phyloP scores from a whole-genome alignment of 83 land plant genomes.

The Isoetes engelmannii region DNA sequence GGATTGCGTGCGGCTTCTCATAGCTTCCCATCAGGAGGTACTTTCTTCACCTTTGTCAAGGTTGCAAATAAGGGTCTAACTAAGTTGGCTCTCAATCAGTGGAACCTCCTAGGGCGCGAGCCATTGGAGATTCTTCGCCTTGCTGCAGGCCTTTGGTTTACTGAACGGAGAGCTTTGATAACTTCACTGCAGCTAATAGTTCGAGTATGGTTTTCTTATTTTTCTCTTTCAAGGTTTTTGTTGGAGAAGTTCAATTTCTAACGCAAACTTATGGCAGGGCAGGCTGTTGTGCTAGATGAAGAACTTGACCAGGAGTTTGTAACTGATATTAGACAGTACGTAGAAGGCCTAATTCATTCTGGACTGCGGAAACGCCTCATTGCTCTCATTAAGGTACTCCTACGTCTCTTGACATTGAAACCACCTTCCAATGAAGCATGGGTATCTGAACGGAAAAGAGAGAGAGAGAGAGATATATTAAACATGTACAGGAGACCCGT shows the following conservation, averaged over 20 bases:
- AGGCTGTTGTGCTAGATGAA: constrained; percentile 93
- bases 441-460: too few species aligned
- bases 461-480: too few species aligned
- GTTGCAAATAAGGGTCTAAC: neutral
- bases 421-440: too few species aligned
- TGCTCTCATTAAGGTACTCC: constrained; percentile 66
- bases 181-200: constrained; percentile 62
- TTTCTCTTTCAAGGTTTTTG: neutral
- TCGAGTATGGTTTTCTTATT: constrained; percentile 44
- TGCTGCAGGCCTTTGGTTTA: constrained; percentile 92
- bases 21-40: constrained; percentile 95
- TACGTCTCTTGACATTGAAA: neutral
- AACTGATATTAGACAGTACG: constrained; percentile 56
- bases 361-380: constrained; percentile 76
- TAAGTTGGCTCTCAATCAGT: constrained; percentile 34
- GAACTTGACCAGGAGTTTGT: constrained; percentile 72
- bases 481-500: too few species aligned
- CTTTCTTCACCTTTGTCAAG: neutral
- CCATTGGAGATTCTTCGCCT: constrained; percentile 80
- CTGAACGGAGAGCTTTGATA: constrained; percentile 83
- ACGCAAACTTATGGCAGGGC: constrained; percentile 13
- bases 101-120: constrained; percentile 76
- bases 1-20: constrained; percentile 73
- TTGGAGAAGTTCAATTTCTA: too few species aligned
- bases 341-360: constrained; percentile 65